A percentile compares a stretch with the other conserved stretches of the same genome.
phyloP scores from a whole-genome alignment of 331 rosid genomes.

The Malus hybrid region DNA sequence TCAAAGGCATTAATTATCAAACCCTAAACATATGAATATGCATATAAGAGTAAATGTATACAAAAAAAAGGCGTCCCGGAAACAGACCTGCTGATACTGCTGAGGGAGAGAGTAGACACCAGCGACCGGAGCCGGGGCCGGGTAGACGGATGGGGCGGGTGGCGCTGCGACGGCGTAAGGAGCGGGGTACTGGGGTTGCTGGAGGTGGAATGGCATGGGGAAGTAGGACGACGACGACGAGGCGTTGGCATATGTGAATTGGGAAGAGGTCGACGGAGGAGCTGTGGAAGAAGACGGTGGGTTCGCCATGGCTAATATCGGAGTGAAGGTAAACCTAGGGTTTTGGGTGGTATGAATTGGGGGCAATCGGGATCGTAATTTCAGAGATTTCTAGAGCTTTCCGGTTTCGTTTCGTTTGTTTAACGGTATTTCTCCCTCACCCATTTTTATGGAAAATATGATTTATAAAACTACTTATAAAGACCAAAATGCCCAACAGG shows the following conservation, averaged over 20 bases:
- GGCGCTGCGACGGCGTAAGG: slow-evolving; percentile 39
- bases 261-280: slow-evolving; percentile 40
- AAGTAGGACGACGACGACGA: slow-evolving; percentile 46
- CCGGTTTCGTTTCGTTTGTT: not conserved
- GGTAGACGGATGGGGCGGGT: slow-evolving; percentile 30
- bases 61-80: not conserved
- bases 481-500: not conserved
- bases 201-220: slow-evolving; percentile 83
- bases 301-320: slow-evolving; percentile 37
- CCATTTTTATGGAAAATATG: not conserved
- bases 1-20: not conserved
- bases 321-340: not conserved
- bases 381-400: not conserved
- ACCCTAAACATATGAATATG: not conserved
- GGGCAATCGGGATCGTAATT: not conserved
- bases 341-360: not conserved
- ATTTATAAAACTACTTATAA: not conserved
- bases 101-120: slow-evolving; percentile 57
- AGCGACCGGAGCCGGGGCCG: slow-evolving; percentile 41
- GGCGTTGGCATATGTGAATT: slow-evolving; percentile 46
- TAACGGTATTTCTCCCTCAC: no score
- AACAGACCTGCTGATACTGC: slow-evolving; percentile 64
- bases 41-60: not conserved
- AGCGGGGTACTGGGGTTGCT: slow-evolving; percentile 56
- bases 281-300: slow-evolving; percentile 30